Evolutionary conservation across 106 monocot genomes (phyloP).

Genomic region (Ottelia alismoides): DNA sequence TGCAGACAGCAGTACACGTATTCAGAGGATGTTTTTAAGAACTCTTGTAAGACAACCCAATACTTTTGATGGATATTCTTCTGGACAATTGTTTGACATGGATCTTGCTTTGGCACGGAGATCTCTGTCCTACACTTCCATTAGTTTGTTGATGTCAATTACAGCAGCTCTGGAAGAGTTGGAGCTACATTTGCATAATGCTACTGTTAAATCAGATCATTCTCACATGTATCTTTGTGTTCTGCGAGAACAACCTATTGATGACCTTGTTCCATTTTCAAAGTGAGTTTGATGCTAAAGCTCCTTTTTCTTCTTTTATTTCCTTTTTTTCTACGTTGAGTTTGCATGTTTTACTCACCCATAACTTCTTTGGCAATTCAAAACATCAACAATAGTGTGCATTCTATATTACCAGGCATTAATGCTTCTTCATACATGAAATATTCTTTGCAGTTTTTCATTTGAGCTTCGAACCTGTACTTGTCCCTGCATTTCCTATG

Average conservation of each 20-base stretch:
- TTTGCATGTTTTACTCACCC: too few relatives aligned
- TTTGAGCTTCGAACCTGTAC: too few relatives aligned
- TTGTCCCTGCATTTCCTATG: too few relatives aligned
- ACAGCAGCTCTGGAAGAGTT: conserved; percentile 82
- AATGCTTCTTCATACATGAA: too few relatives aligned
- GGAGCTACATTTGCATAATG: conserved; percentile 76
- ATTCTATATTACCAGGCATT: too few relatives aligned
- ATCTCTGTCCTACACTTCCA: conserved; percentile 56
- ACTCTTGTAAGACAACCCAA: conserved; percentile 84
- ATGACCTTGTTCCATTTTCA: conserved; percentile 61
- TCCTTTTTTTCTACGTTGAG: too few relatives aligned
- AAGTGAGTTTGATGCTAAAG: conserved; percentile 36
- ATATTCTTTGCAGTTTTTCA: too few relatives aligned
- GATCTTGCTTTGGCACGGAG: conserved; percentile 27
- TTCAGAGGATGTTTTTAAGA: conserved; percentile 91
- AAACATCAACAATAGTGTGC: too few relatives aligned
- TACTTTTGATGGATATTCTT: conserved; percentile 32
- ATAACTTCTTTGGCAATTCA: too few relatives aligned
- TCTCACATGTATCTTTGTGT: conserved; percentile 96
- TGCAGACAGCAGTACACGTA: conserved; percentile 33
- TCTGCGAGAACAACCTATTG: conserved; percentile 56
- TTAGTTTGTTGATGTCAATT: conserved; percentile 65
- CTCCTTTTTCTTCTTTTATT: too few relatives aligned
- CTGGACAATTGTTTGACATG: conserved; percentile 22
- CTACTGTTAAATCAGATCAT: conserved; percentile 67